phyloP scores from a whole-genome alignment of 257 asterid genomes.

The Striga asiatica region DNA sequence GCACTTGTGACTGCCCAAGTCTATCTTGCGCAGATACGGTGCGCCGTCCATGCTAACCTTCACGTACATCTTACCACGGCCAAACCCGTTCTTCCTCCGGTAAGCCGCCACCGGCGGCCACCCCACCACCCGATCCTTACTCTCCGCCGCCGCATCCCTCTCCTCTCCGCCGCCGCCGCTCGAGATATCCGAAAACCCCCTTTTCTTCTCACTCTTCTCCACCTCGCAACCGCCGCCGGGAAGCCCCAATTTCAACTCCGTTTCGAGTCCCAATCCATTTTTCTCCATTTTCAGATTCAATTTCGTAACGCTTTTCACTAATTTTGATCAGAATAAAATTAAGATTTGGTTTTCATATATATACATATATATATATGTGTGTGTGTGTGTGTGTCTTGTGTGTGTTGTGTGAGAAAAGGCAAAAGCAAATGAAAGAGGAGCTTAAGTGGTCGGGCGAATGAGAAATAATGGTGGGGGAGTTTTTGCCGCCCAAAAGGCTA shows the following conservation, averaged over 20 bases:
- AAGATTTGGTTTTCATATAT: slow-evolving; percentile 16
- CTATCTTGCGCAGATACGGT: slow-evolving; percentile 59
- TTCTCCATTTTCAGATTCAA: slow-evolving; percentile 24
- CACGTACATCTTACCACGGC: slow-evolving; percentile 35
- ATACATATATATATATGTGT: too few species aligned
- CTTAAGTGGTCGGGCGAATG: slow-evolving; percentile 49
- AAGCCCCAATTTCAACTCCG: slow-evolving; percentile 75
- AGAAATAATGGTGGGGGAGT: slow-evolving; percentile 65
- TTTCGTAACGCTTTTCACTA: neutral
- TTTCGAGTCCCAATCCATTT: slow-evolving; percentile 38
- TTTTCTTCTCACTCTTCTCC: slow-evolving; percentile 53
- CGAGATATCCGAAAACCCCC: slow-evolving; percentile 38
- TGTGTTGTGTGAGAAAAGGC: too few species aligned
- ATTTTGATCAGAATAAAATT: neutral
- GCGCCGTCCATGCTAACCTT: slow-evolving; percentile 87
- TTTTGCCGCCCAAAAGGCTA: slow-evolving; percentile 29
- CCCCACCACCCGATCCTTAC: slow-evolving; percentile 45
- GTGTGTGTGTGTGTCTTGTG: too few species aligned
- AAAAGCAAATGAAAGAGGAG: slow-evolving; percentile 28
- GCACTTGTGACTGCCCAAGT: slow-evolving; percentile 33
- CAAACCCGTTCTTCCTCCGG: slow-evolving; percentile 36
- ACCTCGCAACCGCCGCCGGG: slow-evolving; percentile 37
- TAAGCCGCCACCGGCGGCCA: slow-evolving; percentile 80
- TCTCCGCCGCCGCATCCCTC: slow-evolving; percentile 10
- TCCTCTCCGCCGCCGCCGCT: slow-evolving; percentile 15